Evolutionary conservation across 805 yeast genomes (phyloP).

Genomic region (Yueomyces sp.): DNA sequence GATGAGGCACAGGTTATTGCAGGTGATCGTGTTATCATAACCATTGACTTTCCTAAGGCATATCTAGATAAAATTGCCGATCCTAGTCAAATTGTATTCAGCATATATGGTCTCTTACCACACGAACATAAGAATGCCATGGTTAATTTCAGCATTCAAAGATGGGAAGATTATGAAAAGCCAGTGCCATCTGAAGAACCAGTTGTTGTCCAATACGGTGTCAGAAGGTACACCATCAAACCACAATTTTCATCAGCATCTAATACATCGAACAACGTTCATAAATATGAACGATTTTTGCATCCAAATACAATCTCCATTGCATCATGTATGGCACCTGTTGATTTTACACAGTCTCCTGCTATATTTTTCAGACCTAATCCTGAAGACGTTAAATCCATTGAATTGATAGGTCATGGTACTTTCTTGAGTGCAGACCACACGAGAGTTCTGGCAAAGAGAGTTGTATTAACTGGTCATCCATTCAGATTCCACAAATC

Average conservation of each 20-base stretch:
- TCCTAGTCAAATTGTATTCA: constrained; percentile 36
- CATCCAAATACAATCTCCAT: constrained; percentile 64
- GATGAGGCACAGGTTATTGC: constrained; percentile 34
- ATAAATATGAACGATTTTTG: constrained; percentile 71
- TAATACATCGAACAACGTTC: constrained; percentile 70
- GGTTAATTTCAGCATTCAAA: constrained; percentile 65
- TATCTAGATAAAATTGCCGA: constrained; percentile 32
- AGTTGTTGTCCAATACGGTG: constrained; percentile 83
- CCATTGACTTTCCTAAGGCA: constrained; percentile 41
- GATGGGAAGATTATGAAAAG: constrained; percentile 82
- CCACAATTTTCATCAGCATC: constrained; percentile 78
- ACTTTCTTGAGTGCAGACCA: constrained; percentile 79
- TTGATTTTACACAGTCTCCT: constrained; percentile 71
- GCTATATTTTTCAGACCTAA: constrained; percentile 64
- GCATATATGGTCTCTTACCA: constrained; percentile 59
- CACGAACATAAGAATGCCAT: constrained; percentile 83
- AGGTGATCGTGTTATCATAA: constrained; percentile 54
- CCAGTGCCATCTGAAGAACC: constrained; percentile 78
- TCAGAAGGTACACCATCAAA: constrained; percentile 68
- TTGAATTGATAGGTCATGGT: constrained; percentile 79
- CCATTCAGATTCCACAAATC: constrained; percentile 90
- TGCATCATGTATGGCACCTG: constrained; percentile 84
- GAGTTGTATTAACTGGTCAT: constrained; percentile 83
- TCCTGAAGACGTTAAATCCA: constrained; percentile 29
- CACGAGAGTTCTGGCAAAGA: constrained; percentile 71